Percentiles rank a stretch among this genome's conserved stretches.
Evolutionary conservation across 2,329 filamentous ascomycete species (phyloP).

Genomic region (Orbilia ellipsospora): DNA sequence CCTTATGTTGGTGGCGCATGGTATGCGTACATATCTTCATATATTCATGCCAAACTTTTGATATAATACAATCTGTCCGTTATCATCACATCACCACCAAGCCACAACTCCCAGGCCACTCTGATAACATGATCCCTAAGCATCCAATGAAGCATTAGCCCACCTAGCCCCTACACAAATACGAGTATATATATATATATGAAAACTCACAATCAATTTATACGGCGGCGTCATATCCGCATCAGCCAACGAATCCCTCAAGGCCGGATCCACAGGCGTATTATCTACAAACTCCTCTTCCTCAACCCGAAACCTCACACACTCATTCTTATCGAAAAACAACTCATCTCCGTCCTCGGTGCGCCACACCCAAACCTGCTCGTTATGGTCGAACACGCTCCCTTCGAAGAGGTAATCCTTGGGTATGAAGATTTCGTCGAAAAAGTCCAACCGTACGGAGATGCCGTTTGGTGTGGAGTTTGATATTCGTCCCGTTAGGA

Average conservation of each 20-base stretch:
- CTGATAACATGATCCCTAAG: slow-evolving; percentile 58
- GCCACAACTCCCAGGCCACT: slow-evolving; percentile 59
- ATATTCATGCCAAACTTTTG: slow-evolving; percentile 27
- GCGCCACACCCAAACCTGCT: slow-evolving; percentile 87
- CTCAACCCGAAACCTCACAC: slow-evolving; percentile 85
- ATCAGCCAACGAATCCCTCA: slow-evolving; percentile 61
- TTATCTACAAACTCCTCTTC: slow-evolving; percentile 93
- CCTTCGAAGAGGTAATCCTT: slow-evolving; percentile 57
- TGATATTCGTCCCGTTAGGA: slow-evolving; percentile 85
- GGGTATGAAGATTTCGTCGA: slow-evolving; percentile 76
- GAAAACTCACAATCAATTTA: slow-evolving; percentile 66
- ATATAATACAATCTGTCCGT: too few relatives aligned
- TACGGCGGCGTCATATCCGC: slow-evolving; percentile 76
- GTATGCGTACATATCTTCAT: not conserved
- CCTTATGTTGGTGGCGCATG: too few relatives aligned
- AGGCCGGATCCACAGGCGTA: slow-evolving; percentile 73
- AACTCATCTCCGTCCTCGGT: slow-evolving; percentile 74
- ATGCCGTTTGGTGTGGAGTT: slow-evolving; percentile 78
- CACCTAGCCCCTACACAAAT: not conserved
- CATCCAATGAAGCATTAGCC: slow-evolving; percentile 4
- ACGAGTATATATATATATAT: not conserved
- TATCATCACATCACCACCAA: slow-evolving; percentile 56
- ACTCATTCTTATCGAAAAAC: slow-evolving; percentile 90
- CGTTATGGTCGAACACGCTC: slow-evolving; percentile 69
- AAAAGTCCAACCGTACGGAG: slow-evolving; percentile 82